Evolutionary conservation across 495 filamentous ascomycete species (phyloP).

Genomic region (Penicillium verhagenii): DNA sequence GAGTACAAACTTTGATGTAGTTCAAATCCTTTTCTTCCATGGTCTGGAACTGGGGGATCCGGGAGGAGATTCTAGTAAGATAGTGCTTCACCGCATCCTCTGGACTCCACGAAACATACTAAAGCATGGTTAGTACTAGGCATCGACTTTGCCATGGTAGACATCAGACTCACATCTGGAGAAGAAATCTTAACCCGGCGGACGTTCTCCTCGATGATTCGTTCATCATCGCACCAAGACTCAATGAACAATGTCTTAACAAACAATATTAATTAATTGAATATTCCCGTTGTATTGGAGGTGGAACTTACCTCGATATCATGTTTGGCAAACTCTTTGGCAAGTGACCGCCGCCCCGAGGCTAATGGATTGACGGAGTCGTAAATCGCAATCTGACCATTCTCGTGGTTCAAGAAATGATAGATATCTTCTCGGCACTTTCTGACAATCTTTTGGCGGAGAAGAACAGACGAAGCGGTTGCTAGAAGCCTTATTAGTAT

Average conservation of each 20-base stretch:
- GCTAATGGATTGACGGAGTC: conserved; percentile 96
- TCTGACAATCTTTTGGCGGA: conserved; percentile 95
- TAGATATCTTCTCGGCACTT: conserved; percentile 98
- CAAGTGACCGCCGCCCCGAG: conserved; percentile 77
- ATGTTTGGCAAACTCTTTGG: conserved; percentile 94
- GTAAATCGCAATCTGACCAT: conserved; percentile 97
- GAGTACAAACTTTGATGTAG: conserved; percentile 73
- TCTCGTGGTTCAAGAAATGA: conserved; percentile 91
- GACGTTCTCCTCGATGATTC: conserved; percentile 96
- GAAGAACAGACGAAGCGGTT: conserved; percentile 77
- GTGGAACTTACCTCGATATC: conserved; percentile 70
- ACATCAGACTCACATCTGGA: conserved; percentile 68
- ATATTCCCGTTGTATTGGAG: background rate
- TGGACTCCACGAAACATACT: conserved; percentile 87
- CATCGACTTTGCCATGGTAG: conserved; percentile 6
- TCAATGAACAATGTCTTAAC: conserved; percentile 89
- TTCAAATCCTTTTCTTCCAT: conserved; percentile 94
- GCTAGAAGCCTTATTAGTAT: conserved; percentile 42
- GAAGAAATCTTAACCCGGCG: conserved; percentile 96
- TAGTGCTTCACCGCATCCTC: conserved; percentile 92
- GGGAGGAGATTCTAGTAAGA: conserved; percentile 79
- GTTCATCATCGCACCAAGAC: conserved; percentile 87
- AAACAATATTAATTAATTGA: background rate
- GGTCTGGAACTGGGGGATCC: conserved; percentile 94
- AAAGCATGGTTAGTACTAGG: background rate